Conservation (phyloP, 2,329 filamentous ascomycete species). For the Pseudocercospora vitis region DNA sequence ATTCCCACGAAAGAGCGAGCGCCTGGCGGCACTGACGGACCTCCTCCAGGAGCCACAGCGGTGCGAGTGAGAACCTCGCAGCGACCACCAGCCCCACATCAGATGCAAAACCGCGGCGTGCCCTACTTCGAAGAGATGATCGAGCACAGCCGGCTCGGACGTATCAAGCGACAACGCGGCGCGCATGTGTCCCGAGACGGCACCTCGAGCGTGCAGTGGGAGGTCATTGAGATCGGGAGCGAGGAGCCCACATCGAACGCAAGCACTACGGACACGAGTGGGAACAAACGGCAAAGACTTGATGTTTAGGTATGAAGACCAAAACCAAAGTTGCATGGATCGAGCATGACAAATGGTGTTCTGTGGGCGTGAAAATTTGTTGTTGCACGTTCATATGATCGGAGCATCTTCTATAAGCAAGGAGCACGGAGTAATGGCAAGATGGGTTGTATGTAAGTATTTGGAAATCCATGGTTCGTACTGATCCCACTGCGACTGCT, state of each 20-base stretch:
- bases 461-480: too few species aligned
- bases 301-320: slow-evolving; percentile 13
- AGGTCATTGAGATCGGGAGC: slow-evolving; percentile 67
- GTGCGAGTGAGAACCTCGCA: slow-evolving; percentile 15
- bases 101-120: slow-evolving; percentile 54
- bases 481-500: background rate
- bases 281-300: slow-evolving; percentile 28
- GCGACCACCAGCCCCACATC: slow-evolving; percentile 23
- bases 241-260: slow-evolving; percentile 18
- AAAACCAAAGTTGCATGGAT: background rate
- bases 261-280: background rate
- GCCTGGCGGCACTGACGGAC: slow-evolving; percentile 8
- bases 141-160: slow-evolving; percentile 70
- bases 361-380: background rate
- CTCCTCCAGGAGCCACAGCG: background rate
- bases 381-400: background rate
- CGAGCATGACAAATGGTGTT: background rate
- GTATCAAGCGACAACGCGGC: slow-evolving; percentile 62
- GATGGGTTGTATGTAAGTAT: slow-evolving; percentile 3
- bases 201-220: slow-evolving; percentile 72
- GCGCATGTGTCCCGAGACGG: slow-evolving; percentile 64
- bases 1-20: slow-evolving; percentile 14
- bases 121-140: slow-evolving; percentile 87
- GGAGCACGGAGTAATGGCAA: slow-evolving; percentile 4
- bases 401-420: background rate